Base-by-base conservation (phyloP, 2,329 filamentous ascomycete genomes). In the Nigrospora oryzae region DNA sequence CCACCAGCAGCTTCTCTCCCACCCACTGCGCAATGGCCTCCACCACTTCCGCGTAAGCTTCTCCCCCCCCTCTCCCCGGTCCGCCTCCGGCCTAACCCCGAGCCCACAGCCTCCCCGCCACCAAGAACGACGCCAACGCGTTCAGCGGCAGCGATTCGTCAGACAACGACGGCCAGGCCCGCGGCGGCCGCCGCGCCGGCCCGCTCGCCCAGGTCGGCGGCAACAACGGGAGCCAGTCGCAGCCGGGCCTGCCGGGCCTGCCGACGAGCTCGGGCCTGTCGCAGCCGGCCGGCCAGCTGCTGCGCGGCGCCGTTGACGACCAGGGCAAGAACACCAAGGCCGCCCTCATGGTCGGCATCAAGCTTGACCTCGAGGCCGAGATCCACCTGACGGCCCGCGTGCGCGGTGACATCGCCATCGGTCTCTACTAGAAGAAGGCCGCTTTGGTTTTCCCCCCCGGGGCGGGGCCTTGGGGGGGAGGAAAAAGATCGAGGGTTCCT, bases 361-460 rank as follows among this genome's bases (percentile, higher is more conserved):
- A 82, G 67, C 66, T 82, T 33, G 78, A 82, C 56, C 62, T 81
- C 16, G 77, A 82, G 58, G 77, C 77, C 13, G 77, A 81, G 57
- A 74, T 81, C 37, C 76, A 82, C 57, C 61, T 81, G 50, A 81
- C 77, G 15, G 77, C 78, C 40, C 63, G 77, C 42, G 68, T 81
- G 48, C 68, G 75, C 39, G 77, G 78, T 68, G 78, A 82, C 57
- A 79, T 81, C 54, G 70, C 73, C 16, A 70, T 82, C 50, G 76
- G 75, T 38, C 60, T 80, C 53, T 79, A 79, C 59, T 79, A 64
- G 49, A 28, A 28, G 23, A 28, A 7, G 23, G 5, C 23, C 5
- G 5, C 23, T 10, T 4, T 28, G 4, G 8, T 28, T 28, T 28
- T 10, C 23, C 10, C 23, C 6, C 23, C 23, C 23, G 8, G 23